Evolutionary conservation across 371 early-diverging fungal genomes (phyloP).

Genomic region (Rhizopus stolonifer): DNA sequence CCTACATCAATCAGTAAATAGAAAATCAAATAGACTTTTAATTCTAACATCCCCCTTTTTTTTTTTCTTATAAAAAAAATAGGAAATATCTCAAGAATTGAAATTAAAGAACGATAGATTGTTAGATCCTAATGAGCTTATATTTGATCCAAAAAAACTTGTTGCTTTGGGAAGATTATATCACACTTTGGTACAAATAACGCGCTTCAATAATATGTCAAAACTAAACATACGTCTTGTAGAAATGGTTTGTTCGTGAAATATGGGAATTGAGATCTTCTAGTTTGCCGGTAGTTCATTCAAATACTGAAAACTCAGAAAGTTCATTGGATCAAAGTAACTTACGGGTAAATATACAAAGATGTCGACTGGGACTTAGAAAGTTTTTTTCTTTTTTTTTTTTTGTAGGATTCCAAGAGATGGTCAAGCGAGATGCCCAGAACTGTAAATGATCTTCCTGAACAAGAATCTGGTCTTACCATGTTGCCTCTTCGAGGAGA

Average conservation of each 20-base stretch:
- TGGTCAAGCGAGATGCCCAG: conserved; percentile 24
- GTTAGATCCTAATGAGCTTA: conserved; percentile 75
- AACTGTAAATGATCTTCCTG: not conserved
- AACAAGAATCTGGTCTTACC: conserved; percentile 10
- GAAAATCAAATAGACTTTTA: no score
- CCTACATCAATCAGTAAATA: conserved; percentile 46
- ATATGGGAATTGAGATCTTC: conserved; percentile 59
- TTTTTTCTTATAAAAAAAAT: no score
- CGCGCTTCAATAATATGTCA: no score
- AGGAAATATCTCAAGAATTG: conserved; percentile 78
- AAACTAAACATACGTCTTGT: no score
- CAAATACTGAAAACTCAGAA: conserved; percentile 8
- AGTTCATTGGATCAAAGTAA: not conserved
- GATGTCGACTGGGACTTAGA: not conserved
- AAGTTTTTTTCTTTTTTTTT: not conserved
- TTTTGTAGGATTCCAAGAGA: conserved; percentile 18
- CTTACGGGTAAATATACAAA: conserved; percentile 11
- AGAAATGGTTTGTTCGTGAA: conserved; percentile 78
- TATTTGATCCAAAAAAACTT: conserved; percentile 80
- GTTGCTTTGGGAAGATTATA: conserved; percentile 75
- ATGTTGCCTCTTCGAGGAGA: conserved; percentile 42
- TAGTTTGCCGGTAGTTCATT: conserved; percentile 14
- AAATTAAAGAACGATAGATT: conserved; percentile 79
- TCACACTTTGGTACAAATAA: conserved; percentile 83
- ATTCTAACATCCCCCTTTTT: no score